Base-by-base conservation (phyloP, 805 yeast species). In the Pichia pseudocactophila region DNA sequence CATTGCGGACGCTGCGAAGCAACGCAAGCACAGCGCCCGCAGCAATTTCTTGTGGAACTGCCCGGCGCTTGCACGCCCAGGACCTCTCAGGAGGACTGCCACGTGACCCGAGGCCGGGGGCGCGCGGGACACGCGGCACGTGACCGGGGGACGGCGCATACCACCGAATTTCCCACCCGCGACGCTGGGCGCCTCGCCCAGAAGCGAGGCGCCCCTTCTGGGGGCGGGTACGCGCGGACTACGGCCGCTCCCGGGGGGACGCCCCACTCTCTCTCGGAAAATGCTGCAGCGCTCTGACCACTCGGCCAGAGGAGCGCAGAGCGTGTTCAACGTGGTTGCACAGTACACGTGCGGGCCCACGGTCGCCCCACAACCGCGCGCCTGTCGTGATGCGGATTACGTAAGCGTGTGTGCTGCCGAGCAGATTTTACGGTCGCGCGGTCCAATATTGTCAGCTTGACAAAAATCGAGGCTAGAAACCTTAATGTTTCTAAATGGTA, bases 151-250 rank as follows among this genome's bases (percentile, higher is more conserved):
- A 51, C 56, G 57, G 46, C 55, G 59, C 46, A 51, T 46, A 52
- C 61, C 66, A 62, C 66, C 66, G 66, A 62, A 62, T 62, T 62
- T 62, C 66, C 66, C 66, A 62, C 66, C 62, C 65, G 64, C 63
- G 30, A 39, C n/a, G 2, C 10, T 12, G 27, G 43, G 47, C 37
- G 36, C 31, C 43, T 44, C 26, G n/a, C n/a, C n/a, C n/a, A n/a
- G 31, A 33, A 20, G 16, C 27, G 34, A 19, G 17, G 17, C 30
- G 39, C 36, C 45, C 56, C 61, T 56, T 57, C 41, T 55, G 65
- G 50, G 43, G 41, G 52, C 63, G 62, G 61, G 65, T 61, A 56
- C 51, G 56, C 64, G 61, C 56, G 59, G 63, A 61, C 44, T 50
- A 48, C 44, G 49, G 51, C 43, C 54, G 33, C 36, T 49, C 20